Conservation (phyloP, 2,329 filamentous ascomycete species). For the Neoarthrinium moseri region DNA sequence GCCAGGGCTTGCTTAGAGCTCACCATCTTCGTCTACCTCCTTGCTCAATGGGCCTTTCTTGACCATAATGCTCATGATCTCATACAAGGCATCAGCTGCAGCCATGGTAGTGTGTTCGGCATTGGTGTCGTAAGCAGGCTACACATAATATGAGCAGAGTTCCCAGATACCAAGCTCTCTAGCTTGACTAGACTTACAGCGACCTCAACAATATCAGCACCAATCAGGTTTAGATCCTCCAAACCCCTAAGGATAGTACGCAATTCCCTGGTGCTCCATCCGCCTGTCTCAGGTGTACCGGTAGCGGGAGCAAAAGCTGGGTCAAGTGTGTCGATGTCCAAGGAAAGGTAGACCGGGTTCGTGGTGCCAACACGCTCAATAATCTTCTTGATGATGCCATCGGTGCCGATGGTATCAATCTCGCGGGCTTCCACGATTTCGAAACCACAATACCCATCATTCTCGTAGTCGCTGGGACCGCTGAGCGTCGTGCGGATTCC, state of each 20-base stretch:
- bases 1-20: too few species aligned
- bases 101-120: conserved; percentile 59
- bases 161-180: not conserved
- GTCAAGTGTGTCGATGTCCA: conserved; percentile 87
- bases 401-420: conserved; percentile 51
- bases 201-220: conserved; percentile 72
- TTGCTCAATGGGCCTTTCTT: conserved; percentile 62
- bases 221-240: conserved; percentile 68
- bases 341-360: conserved; percentile 75
- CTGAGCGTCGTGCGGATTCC: conserved; percentile 82
- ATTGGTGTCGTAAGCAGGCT: conserved; percentile 62
- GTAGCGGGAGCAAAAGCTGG: conserved; percentile 78
- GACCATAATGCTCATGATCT: conserved; percentile 73
- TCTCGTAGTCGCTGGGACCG: conserved; percentile 78
- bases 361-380: conserved; percentile 70
- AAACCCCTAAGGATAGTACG: conserved; percentile 69
- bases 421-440: conserved; percentile 73
- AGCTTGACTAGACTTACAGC: conserved; percentile 37
- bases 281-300: conserved; percentile 73
- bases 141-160: not conserved
- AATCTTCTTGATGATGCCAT: conserved; percentile 78
- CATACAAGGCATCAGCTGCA: conserved; percentile 62
- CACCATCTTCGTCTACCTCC: not conserved
- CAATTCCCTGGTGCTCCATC: conserved; percentile 73
- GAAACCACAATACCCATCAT: conserved; percentile 83